Evolutionary conservation across 108 stramenopile genomes (phyloP).

Genomic region (Nitzschia inconspicua): DNA sequence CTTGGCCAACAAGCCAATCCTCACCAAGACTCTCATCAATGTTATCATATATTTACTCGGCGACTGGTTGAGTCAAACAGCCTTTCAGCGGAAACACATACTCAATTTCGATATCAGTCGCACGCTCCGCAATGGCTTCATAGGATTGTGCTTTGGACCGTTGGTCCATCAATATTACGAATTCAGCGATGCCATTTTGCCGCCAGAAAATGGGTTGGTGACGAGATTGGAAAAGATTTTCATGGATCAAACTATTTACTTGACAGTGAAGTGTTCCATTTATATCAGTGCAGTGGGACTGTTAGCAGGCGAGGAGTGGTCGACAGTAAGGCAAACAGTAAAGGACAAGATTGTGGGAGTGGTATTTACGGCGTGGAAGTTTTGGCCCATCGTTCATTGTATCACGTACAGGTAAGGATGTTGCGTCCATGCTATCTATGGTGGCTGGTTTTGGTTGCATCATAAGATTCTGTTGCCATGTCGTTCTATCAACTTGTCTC

Average conservation of each 20-base stretch:
- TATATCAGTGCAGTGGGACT: slow-evolving; percentile 86
- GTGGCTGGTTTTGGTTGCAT: no score
- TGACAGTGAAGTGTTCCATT: slow-evolving; percentile 84
- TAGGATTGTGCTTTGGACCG: slow-evolving; percentile 93
- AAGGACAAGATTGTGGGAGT: slow-evolving; percentile 77
- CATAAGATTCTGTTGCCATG: no score
- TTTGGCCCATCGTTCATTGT: slow-evolving; percentile 95
- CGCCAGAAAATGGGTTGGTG: slow-evolving; percentile 76
- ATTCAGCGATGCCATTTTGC: slow-evolving; percentile 87
- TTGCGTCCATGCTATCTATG: no score
- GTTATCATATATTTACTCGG: slow-evolving; percentile 92
- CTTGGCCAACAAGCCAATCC: slow-evolving; percentile 77
- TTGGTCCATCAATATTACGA: slow-evolving; percentile 94
- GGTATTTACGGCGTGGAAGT: slow-evolving; percentile 91
- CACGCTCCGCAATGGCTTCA: slow-evolving; percentile 87
- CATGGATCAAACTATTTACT: slow-evolving; percentile 94
- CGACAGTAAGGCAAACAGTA: slow-evolving; percentile 58
- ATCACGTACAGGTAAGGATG: slow-evolving; percentile 66
- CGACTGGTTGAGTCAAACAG: slow-evolving; percentile 92
- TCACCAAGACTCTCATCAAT: slow-evolving; percentile 93
- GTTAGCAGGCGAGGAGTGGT: slow-evolving; percentile 62
- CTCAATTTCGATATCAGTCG: slow-evolving; percentile 85
- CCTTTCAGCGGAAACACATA: slow-evolving; percentile 74
- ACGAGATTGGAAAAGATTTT: slow-evolving; percentile 90
- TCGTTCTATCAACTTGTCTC: slow-evolving; percentile 12